Percentiles rank a stretch among this genome's conserved stretches.
phyloP scores from a whole-genome alignment of 768 basidiomycete genomes.

The Mycena maculata region DNA sequence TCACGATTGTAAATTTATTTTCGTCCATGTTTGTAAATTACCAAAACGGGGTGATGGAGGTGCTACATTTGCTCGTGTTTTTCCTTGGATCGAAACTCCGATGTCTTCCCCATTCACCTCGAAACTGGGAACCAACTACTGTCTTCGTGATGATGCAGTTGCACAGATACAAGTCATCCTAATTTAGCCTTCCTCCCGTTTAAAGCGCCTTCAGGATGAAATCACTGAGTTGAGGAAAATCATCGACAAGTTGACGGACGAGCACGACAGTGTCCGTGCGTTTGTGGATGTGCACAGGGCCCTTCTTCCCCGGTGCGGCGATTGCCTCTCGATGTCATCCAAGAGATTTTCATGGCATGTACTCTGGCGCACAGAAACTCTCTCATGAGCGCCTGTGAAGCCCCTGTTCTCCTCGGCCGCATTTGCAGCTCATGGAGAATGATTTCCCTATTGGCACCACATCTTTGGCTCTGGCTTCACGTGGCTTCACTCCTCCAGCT shows the following conservation, averaged over 20 bases:
- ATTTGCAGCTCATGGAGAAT: conserved; percentile 26
- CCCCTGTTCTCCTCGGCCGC: conserved; percentile 27
- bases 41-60: conserved; percentile 5
- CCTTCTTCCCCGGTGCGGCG: conserved; percentile 3
- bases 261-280: neutral
- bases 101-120: conserved; percentile 16
- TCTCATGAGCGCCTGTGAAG: conserved; percentile 14
- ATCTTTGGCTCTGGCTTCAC: conserved; percentile 19
- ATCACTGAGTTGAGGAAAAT: conserved; percentile 4
- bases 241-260: conserved; percentile 1
- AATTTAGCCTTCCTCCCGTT: neutral
- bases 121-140: conserved; percentile 21
- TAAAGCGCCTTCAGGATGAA: conserved; percentile 1
- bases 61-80: neutral
- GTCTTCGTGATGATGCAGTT: conserved; percentile 7
- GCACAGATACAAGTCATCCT: conserved; percentile 15
- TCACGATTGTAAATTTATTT: neutral
- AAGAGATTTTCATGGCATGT: conserved; percentile 23
- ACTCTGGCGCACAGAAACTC: conserved; percentile 16
- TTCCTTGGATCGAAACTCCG: too few relatives aligned
- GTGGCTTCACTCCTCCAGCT: neutral
- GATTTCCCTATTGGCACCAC: conserved; percentile 20
- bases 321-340: conserved; percentile 8
- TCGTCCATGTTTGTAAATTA: neutral
- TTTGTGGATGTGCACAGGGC: conserved; percentile 3